Conservation (phyloP, 2,329 filamentous ascomycete species). For the Hymenoscyphus repandus region DNA sequence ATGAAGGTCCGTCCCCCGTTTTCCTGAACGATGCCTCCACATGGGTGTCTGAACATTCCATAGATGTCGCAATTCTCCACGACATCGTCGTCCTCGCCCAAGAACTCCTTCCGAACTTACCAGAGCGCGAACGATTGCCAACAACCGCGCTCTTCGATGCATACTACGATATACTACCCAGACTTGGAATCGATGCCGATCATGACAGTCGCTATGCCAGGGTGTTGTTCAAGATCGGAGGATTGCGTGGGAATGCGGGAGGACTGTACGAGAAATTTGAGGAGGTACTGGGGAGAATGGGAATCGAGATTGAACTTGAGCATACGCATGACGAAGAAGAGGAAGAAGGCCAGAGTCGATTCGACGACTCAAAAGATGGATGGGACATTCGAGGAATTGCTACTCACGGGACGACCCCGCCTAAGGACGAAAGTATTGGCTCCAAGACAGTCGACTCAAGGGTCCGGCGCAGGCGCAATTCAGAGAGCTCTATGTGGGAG, state of each 20-base stretch:
- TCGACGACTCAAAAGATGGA: conserved; percentile 8
- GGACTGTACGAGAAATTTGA: conserved; percentile 67
- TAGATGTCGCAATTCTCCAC: conserved; percentile 75
- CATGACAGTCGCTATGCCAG: conserved; percentile 71
- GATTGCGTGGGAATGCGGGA: conserved; percentile 47
- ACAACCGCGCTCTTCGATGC: conserved; percentile 76
- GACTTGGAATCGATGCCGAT: conserved; percentile 65
- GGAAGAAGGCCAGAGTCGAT: conserved; percentile 8
- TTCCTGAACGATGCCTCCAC: neutral
- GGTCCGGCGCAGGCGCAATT: conserved; percentile 27
- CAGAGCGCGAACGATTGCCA: conserved; percentile 59
- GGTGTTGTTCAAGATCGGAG: conserved; percentile 74
- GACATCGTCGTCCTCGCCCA: conserved; percentile 71
- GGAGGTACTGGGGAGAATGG: conserved; percentile 60
- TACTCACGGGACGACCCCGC: conserved; percentile 11
- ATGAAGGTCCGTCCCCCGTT: conserved; percentile 45
- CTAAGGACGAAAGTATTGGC: conserved; percentile 13
- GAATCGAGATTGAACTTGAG: conserved; percentile 63
- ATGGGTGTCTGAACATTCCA: conserved; percentile 9
- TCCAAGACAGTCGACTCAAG: conserved; percentile 6
- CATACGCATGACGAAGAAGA: conserved; percentile 28
- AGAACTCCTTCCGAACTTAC: conserved; percentile 50
- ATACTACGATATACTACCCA: conserved; percentile 70
- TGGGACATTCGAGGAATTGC: conserved; percentile 1
- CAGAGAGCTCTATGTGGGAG: conserved; percentile 30